Conservation (phyloP, 108 stramenopile genomes). For the Nannochloropsis salina region DNA sequence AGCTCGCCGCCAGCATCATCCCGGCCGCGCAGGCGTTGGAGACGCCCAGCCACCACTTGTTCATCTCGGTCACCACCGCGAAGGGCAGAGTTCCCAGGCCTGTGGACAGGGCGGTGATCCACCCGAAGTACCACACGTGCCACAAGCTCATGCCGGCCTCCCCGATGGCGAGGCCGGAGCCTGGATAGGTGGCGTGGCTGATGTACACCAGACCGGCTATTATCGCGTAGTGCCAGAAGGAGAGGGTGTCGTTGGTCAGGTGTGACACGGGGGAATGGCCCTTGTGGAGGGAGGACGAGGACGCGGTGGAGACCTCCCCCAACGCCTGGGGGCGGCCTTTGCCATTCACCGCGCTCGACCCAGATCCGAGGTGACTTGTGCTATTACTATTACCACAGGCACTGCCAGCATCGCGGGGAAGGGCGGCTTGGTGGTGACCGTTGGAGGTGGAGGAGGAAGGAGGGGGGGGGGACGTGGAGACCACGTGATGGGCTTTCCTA, state of each 20-base stretch:
- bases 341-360: too few species aligned
- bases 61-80: constrained; percentile 62
- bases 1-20: constrained; percentile 93
- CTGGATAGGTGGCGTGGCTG: not conserved
- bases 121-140: constrained; percentile 93
- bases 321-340: too few species aligned
- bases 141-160: constrained; percentile 41
- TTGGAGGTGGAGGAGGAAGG: not conserved
- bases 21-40: constrained; percentile 83
- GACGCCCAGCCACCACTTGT: constrained; percentile 59
- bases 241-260: not conserved
- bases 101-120: constrained; percentile 89
- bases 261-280: not conserved
- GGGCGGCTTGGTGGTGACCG: not conserved
- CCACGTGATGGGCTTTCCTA: not conserved
- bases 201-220: not conserved
- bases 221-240: not conserved
- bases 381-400: not conserved
- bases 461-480: not conserved
- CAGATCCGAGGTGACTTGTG: not conserved
- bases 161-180: not conserved
- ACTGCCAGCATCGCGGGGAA: not conserved
- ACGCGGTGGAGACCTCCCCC: not conserved
- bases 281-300: not conserved
- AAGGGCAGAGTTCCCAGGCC: constrained; percentile 90